These are phyloP conservation scores for Phellopilus nigrolimitatus DNA, from an alignment of 1,284 basidiomycete species.

Conservation along the genomic window DNA sequence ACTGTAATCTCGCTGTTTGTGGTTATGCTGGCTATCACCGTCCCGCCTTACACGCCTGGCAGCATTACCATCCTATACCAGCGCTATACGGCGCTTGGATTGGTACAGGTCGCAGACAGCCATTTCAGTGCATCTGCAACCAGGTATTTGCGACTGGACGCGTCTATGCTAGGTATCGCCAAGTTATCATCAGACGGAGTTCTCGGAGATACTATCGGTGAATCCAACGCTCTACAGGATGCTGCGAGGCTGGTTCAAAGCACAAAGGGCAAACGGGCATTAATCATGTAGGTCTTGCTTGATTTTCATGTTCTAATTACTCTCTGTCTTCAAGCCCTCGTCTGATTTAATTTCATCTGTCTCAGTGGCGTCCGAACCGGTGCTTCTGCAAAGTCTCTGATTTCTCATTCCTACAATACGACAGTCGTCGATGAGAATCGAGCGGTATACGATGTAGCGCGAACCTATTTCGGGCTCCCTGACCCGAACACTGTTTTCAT, in stretches of 20 bases:
- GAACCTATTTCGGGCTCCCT: slow-evolving; percentile 2
- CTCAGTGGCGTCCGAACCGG: slow-evolving; percentile 10
- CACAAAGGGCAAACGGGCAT: background rate
- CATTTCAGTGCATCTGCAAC: background rate
- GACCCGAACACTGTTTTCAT: background rate
- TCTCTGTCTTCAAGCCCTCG: background rate
- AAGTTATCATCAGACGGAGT: background rate
- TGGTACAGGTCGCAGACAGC: slow-evolving; percentile 11
- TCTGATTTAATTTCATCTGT: too few relatives aligned
- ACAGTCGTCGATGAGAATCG: slow-evolving; percentile 6
- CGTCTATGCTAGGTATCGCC: slow-evolving; percentile 2
- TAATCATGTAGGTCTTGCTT: slow-evolving; percentile 8
- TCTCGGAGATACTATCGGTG: background rate
- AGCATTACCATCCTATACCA: slow-evolving; percentile 9
- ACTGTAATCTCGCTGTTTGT: slow-evolving; percentile 6
- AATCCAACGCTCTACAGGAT: background rate
- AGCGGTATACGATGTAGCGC: background rate
- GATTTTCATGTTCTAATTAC: background rate
- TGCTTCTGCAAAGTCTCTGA: slow-evolving; percentile 2
- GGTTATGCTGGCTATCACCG: slow-evolving; percentile 7
- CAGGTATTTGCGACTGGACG: slow-evolving; percentile 8
- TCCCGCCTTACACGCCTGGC: slow-evolving; percentile 10
- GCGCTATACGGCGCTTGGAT: slow-evolving; percentile 3
- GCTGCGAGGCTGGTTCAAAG: background rate
- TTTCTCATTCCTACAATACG: slow-evolving; percentile 11